Percentiles rank a stretch among this genome's conserved stretches.
These are phyloP conservation scores for Fusarium penzigii DNA, from an alignment of 2,329 filamentous ascomycete genomes.

Conservation along the genomic window DNA sequence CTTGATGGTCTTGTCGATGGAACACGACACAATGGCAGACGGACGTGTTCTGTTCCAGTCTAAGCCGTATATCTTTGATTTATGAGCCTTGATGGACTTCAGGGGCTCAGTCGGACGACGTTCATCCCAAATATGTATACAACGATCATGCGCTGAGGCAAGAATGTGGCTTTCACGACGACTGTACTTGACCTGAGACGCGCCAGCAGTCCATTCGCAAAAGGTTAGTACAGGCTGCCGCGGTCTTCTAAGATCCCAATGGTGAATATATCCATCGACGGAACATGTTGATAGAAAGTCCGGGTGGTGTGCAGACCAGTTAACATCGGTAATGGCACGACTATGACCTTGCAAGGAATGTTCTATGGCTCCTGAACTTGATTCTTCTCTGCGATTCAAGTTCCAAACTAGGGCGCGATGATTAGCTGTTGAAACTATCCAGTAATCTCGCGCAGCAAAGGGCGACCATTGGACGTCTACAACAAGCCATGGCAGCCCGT, in stretches of 20 bases:
- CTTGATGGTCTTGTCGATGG: slow-evolving; percentile 88
- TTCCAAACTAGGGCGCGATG: slow-evolving; percentile 96
- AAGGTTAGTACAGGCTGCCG: slow-evolving; percentile 75
- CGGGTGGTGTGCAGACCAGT: slow-evolving; percentile 91
- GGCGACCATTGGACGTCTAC: slow-evolving; percentile 97
- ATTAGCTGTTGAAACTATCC: slow-evolving; percentile 93
- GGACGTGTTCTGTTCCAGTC: slow-evolving; percentile 85
- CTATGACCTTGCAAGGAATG: slow-evolving; percentile 82
- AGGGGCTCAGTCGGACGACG: slow-evolving; percentile 76
- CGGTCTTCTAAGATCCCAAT: slow-evolving; percentile 82
- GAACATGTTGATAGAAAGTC: slow-evolving; percentile 88
- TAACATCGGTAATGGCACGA: slow-evolving; percentile 92
- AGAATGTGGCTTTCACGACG: slow-evolving; percentile 83
- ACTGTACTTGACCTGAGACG: slow-evolving; percentile 95
- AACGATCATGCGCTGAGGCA: slow-evolving; percentile 87
- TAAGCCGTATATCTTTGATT: slow-evolving; percentile 91
- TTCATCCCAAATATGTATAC: slow-evolving; percentile 87
- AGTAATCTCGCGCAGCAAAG: slow-evolving; percentile 84
- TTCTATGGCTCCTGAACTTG: slow-evolving; percentile 70
- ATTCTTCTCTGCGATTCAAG: slow-evolving; percentile 75
- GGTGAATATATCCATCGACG: slow-evolving; percentile 90
- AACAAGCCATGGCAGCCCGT: slow-evolving; percentile 90
- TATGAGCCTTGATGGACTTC: slow-evolving; percentile 82
- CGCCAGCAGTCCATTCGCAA: slow-evolving; percentile 90
- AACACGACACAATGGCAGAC: slow-evolving; percentile 80